Evolutionary conservation across 441 rosid species (phyloP), one percentile per base, ranked within the genome.

Genomic region (Erysimum cheiri): DNA sequence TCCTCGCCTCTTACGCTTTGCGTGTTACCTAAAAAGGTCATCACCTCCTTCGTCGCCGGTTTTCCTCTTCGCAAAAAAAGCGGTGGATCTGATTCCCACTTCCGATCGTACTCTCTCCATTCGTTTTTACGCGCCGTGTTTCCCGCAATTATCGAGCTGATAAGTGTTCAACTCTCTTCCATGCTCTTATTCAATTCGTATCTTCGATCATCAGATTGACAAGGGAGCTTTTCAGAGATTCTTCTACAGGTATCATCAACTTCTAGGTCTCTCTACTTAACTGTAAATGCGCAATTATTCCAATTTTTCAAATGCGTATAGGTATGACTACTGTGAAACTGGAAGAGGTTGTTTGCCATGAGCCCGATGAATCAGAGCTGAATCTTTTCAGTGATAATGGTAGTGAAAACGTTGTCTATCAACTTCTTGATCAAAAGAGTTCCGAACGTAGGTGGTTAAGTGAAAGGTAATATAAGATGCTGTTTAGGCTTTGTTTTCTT

Each of bases 1-100:
- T 32, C 46, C 7, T 68, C 67, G 44, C 44, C 31, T 44, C 74
- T 62, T 70, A 61, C 78, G 81, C 87, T 84, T 92, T 87, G 92
- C 91, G 90, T 92, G 86, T 68, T 56, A 57, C 68, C 58, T 47
- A 72, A 85, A 85, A 84, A 75, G 79, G 17, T 31, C 19, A 8
- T 67, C 69, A 74, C 78, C 69, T 68, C 14, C 59, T 1, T 63
- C 63, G 39, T 47, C 63, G 63, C 76, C 73, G 77, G 69, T 53
- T 60, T 53, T 13, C 7, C 69, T 67, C 69, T 44, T 50, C 68
- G 0, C 67, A 14, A 12, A 56, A 54, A 12, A 56, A 54, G 6
- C 75, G 68, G 41, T 64, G 48, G 54, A 52, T 65, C 60, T 67
- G 43, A 41, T 70, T 53, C 44, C 63, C 56, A 56, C 32, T 69